phyloP scores from a whole-genome alignment of 345 rosid genomes.

The Streptanthus diversifolius region DNA sequence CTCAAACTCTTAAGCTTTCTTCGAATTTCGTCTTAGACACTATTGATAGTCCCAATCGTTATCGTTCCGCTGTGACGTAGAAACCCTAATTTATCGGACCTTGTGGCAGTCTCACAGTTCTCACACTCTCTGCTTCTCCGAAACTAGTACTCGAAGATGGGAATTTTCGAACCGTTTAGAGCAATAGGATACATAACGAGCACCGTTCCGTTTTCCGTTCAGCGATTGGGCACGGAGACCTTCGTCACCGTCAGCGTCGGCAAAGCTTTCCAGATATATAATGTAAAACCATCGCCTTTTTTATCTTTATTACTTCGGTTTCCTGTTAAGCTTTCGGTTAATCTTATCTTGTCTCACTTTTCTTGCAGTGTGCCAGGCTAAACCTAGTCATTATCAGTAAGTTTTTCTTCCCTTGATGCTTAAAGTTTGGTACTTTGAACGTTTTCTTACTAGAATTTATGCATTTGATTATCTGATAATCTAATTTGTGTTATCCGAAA shows the following conservation, averaged over 20 bases:
- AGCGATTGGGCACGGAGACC: conserved; percentile 84
- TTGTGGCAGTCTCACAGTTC: no score
- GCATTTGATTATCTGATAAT: conserved; percentile 1
- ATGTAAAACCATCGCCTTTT: conserved; percentile 31
- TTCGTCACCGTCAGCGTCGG: conserved; percentile 90
- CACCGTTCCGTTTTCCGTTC: conserved; percentile 79
- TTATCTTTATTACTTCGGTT: background rate
- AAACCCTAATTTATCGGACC: conserved; percentile 6
- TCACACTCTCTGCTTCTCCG: background rate
- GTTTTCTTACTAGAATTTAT: background rate
- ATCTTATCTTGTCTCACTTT: background rate
- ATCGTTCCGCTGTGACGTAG: background rate
- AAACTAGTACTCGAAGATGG: conserved; percentile 43
- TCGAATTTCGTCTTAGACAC: background rate
- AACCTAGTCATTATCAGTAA: conserved; percentile 67
- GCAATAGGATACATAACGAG: conserved; percentile 87
- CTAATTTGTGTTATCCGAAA: conserved; percentile 9
- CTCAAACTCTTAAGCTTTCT: background rate
- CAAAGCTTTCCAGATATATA: conserved; percentile 89
- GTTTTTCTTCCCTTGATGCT: conserved; percentile 4
- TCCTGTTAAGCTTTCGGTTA: background rate
- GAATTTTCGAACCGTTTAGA: conserved; percentile 87
- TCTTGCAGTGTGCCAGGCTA: conserved; percentile 82
- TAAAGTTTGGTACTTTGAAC: background rate
- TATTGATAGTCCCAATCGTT: background rate